Base-by-base conservation (phyloP, 305 asterid genomes). In the Fraxinus albicans region DNA sequence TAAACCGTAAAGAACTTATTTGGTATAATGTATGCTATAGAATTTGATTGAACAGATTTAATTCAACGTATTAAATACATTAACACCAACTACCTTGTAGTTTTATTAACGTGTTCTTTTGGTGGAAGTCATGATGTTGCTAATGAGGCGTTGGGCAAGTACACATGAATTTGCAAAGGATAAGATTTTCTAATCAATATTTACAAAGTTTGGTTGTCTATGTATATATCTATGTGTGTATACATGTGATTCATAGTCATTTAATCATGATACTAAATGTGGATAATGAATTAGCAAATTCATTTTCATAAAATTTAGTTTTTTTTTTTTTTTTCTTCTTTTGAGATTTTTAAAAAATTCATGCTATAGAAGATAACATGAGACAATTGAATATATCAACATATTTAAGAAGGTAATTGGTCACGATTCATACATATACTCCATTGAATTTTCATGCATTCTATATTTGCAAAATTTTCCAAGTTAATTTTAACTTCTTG, bases 101-200 rank as follows among this genome's bases (percentile, higher is more conserved):
- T 73, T 6, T 73, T 77, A 60, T 70, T 17, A 80, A 60, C 47
- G 31, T 31, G 27, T 76, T 73, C 80, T 7, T 25, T 67, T 80
- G 83, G 50, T 40, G 3, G 15, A 40, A 8, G 15, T 40, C 50
- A 9, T 40, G 47, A 40, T 1, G 1, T 40, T 9, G 15, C 15
- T 9, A 9, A 40, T 40, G 47, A 8, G 47, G 13, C 13, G 0
- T 40, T 40, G 13, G 47, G 13, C 12, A 40, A 40, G 88, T 76
- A 76, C 75, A 72, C 72, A 78, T 76, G 76, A 79, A 84, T 76
- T 85, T 79, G 77, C 79, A 77, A 15, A 73, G 67, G 91, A 89
- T 89, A 91, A 90, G 85, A 53, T 86, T 83, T 77, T 90, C 58
- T 85, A 84, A 73, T 81, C 80, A 40, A 80, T 63, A 65, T 72